Evolutionary conservation across 2,329 filamentous ascomycete genomes (phyloP), one percentile per base, ranked within the genome.

Genomic region (Fusarium sp.): DNA sequence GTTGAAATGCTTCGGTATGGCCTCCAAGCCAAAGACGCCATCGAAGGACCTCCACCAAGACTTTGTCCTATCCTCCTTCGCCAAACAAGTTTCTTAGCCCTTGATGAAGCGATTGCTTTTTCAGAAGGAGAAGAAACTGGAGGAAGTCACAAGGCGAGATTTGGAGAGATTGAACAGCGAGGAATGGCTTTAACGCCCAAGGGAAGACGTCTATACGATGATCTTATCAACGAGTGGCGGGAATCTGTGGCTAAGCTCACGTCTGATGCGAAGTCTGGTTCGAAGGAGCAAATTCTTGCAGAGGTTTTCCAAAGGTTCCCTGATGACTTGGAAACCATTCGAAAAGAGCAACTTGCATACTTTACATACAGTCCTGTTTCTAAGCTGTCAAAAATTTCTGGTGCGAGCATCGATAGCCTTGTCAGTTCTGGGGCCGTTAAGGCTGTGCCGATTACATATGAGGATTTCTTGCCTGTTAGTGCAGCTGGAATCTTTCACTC

Each of bases 111-210:
- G 0, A 83, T 88, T 7, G 77, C 79, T 3, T 88, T 88, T 66
- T 71, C 64, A 2, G 75, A 77, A 18, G 46, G 72, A 2, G 61
- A 72, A 61, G 72, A 23, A 23, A 16, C 30, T 10, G 63, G 77
- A 4, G 84, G 84, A 4, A 82, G 79, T 0, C 87, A 89, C 58
- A 85, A 81, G 9, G 86, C 87, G 2, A 80, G 87, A 0, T 88
- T 88, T 38, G 87, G 87, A 0, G 87, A 89, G 73, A 84, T 88
- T 12, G 87, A 89, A 71, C 84, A 89, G 72, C 81, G 87, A 5
- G 87, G 87, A 0, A 85, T 83, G 8, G 86, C 87, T 0, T 79
- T 88, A 12, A 88, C 87, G 0, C 78, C 75, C 1, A 79, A 81
- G 6, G 87, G 87, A 0, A 79, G 87, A 3, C 70, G 75, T 6